phyloP scores from a whole-genome alignment of 495 filamentous ascomycete genomes.

The Wilcoxina mikolae region DNA sequence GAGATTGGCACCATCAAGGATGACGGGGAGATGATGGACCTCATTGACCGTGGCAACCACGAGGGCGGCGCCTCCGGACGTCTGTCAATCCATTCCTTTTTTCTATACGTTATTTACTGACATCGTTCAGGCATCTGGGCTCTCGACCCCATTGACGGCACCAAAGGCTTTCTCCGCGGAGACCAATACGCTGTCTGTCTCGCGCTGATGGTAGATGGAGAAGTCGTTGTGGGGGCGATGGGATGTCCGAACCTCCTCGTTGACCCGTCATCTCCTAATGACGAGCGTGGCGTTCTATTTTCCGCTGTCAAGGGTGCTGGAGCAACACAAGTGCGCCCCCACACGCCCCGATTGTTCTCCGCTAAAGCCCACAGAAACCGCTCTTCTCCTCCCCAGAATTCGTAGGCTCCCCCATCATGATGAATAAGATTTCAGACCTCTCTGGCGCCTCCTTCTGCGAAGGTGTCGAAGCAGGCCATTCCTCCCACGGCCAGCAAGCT shows the following conservation, averaged over 20 bases:
- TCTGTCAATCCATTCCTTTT: constrained; percentile 8
- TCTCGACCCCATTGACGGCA: constrained; percentile 93
- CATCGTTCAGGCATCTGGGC: constrained; percentile 55
- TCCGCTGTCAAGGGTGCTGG: constrained; percentile 63
- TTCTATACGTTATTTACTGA: constrained; percentile 1
- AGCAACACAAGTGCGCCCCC: constrained; percentile 34
- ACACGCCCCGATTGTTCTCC: neutral
- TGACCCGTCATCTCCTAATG: constrained; percentile 51
- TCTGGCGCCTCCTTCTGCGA: constrained; percentile 80
- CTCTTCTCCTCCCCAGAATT: constrained; percentile 18
- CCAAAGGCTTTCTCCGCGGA: constrained; percentile 91
- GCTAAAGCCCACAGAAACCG: constrained; percentile 13
- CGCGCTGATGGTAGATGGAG: constrained; percentile 80
- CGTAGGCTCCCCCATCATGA: constrained; percentile 50
- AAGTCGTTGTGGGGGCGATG: constrained; percentile 84
- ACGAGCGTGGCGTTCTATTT: constrained; percentile 67
- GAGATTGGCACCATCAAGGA: constrained; percentile 47
- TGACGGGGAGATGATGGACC: constrained; percentile 62
- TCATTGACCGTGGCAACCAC: constrained; percentile 73
- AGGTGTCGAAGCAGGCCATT: constrained; percentile 83
- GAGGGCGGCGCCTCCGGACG: constrained; percentile 63
- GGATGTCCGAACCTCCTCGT: constrained; percentile 90
- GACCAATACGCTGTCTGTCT: constrained; percentile 96
- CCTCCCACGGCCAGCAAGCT: constrained; percentile 69
- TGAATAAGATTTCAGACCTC: constrained; percentile 62